Evolutionary conservation across 768 basidiomycete genomes (phyloP).

Genomic region (Pleurotus cornucopiae): DNA sequence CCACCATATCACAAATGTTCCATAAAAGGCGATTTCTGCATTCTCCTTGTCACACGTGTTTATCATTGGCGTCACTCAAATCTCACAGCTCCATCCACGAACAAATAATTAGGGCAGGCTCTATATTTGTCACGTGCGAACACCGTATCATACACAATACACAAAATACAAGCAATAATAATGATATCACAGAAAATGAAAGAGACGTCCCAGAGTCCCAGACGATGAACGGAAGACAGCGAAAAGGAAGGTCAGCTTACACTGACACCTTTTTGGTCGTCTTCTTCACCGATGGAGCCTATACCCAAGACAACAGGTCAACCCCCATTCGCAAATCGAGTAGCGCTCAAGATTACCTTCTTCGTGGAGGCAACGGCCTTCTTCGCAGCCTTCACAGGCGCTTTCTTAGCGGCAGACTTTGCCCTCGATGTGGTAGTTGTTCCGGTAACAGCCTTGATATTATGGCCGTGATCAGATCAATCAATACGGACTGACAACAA

Average conservation of each 20-base stretch:
- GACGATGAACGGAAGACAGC: neutral
- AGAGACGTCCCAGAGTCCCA: conserved; percentile 13
- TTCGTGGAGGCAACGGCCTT: conserved; percentile 31
- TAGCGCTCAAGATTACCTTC: conserved; percentile 19
- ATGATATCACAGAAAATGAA: conserved; percentile 11
- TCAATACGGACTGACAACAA: conserved; percentile 2
- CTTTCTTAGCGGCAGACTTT: conserved; percentile 32
- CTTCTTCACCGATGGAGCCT: conserved; percentile 8
- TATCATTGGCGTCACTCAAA: conserved; percentile 1
- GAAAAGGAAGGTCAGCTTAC: neutral
- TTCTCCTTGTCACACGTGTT: conserved; percentile 9
- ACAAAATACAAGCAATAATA: conserved; percentile 19
- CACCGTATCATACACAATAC: conserved; percentile 8
- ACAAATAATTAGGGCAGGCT: conserved; percentile 3
- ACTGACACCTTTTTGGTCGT: conserved; percentile 8
- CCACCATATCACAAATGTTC: conserved; percentile 6
- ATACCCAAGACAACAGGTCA: neutral
- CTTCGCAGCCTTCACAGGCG: conserved; percentile 21
- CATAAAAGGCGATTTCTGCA: conserved; percentile 3
- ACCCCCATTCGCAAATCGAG: neutral
- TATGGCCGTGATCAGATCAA: conserved; percentile 6
- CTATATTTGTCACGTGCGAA: conserved; percentile 6
- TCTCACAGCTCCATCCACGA: neutral
- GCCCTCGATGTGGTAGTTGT: conserved; percentile 36
- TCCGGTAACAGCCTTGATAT: conserved; percentile 48